Evolutionary conservation across 768 basidiomycete species (phyloP).

Genomic region (Hortiboletus flavorubellus): DNA sequence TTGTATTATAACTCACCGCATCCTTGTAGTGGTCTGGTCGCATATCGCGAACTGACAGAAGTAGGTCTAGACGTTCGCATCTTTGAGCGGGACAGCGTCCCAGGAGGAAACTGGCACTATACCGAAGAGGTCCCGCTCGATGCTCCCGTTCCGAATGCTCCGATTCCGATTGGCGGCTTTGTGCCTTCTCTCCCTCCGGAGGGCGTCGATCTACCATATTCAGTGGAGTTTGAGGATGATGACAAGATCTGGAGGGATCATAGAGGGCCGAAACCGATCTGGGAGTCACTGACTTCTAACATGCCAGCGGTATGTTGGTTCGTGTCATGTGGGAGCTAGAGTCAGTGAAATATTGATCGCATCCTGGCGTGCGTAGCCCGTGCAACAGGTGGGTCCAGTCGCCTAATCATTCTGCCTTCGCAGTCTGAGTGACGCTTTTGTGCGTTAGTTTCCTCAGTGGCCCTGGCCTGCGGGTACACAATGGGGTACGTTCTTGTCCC

Average conservation of each 20-base stretch:
- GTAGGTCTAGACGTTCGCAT: background rate
- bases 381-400: background rate
- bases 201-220: background rate
- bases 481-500: constrained; percentile 4
- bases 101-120: background rate
- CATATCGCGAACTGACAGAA: background rate
- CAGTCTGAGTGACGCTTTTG: background rate
- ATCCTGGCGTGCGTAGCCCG: background rate
- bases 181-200: background rate
- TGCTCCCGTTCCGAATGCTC: background rate
- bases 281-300: background rate
- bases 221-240: background rate
- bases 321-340: background rate
- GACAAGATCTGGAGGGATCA: background rate
- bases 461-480: constrained; percentile 11
- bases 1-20: background rate
- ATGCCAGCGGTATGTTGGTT: background rate
- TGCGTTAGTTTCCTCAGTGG: constrained; percentile 9
- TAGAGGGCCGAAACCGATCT: background rate
- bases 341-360: too few species aligned
- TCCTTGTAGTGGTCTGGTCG: background rate
- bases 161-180: background rate
- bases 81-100: background rate
- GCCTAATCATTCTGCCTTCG: background rate
- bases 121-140: background rate